Base-by-base conservation (phyloP, 257 asterid genomes). In the Petunia secreta region DNA sequence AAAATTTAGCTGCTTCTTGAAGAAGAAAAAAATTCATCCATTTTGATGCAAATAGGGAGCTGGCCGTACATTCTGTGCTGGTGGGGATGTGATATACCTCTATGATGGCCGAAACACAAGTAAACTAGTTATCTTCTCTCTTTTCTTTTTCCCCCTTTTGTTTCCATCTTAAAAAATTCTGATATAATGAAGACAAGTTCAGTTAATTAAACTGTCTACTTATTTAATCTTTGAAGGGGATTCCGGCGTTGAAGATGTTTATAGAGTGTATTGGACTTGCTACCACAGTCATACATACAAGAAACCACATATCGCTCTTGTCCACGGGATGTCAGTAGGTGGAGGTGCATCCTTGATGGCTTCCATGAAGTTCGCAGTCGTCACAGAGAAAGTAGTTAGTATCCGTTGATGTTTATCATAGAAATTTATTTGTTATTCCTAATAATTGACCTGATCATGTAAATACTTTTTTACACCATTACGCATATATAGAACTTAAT, bases 271-370 rank as follows among this genome's bases (percentile, higher is more conserved):
- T 80, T 95, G 98, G 98, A 97, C 93, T 63, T 93, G 99, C 80
- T 92, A 92, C 89, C 98, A 93, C 85, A 87, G 90, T 85, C 99
- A 95, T 80, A 91, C 97, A 25, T 91, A 91, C 65, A 92, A 93
- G 87, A 95, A 95, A 89, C 85, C 92, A 4, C 87, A 86, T 94
- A 94, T 94, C 80, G 96, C 98, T 88, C 85, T 94, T 84, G 98
- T 79, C 80, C 86, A 93, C 76, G 98, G 98, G 73, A 91, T 94
- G 83, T 84, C 94, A 75, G 91, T 94, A 97, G 98, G 98, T 52
- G 98, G 98, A 67, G 98, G 98, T 75, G 98, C 98, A 46, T 89
- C 97, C 43, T 84, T 94, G 74, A 88, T 93, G 98, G 96, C 85
- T 82, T 98, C 97, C 0, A 82, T 94, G 98, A 94, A 88, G 87